A percentile compares a stretch with the other conserved stretches of the same genome.
These are phyloP conservation scores for Candolleomyces efflorescens DNA, from an alignment of 768 basidiomycete genomes.

Conservation along the genomic window DNA sequence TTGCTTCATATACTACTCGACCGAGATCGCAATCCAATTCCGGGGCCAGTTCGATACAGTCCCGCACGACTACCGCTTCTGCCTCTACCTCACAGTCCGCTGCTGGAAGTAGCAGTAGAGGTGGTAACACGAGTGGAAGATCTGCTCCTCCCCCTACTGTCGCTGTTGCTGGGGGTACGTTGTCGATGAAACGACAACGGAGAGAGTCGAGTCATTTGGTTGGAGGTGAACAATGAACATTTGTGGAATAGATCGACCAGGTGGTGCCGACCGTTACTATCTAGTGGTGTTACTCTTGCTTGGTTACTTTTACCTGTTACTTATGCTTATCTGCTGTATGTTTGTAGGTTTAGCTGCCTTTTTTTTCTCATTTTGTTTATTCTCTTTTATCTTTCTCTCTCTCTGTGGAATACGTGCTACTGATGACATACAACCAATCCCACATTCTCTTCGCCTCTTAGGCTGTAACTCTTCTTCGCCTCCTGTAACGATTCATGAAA, in stretches of 20 bases:
- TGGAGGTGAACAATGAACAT: constrained; percentile 23
- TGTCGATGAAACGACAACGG: constrained; percentile 75
- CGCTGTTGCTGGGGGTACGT: constrained; percentile 23
- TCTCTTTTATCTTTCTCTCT: neutral
- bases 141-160: constrained; percentile 26
- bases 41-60: constrained; percentile 34
- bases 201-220: constrained; percentile 61
- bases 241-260: constrained; percentile 11
- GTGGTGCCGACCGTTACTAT: constrained; percentile 14
- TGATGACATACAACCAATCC: neutral
- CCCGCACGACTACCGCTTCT: constrained; percentile 32
- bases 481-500: neutral
- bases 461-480: neutral
- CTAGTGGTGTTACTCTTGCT: neutral
- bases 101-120: neutral
- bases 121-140: constrained; percentile 15
- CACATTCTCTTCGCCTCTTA: neutral
- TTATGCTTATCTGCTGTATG: constrained; percentile 18
- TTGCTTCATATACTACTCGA: constrained; percentile 69
- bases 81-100: neutral
- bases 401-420: neutral
- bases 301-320: constrained; percentile 10
- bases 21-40: constrained; percentile 63
- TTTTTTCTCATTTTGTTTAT: constrained; percentile 4
- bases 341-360: constrained; percentile 1